phyloP scores from a whole-genome alignment of 306 rosid species.

The Psophocarpus tetragonolobus region DNA sequence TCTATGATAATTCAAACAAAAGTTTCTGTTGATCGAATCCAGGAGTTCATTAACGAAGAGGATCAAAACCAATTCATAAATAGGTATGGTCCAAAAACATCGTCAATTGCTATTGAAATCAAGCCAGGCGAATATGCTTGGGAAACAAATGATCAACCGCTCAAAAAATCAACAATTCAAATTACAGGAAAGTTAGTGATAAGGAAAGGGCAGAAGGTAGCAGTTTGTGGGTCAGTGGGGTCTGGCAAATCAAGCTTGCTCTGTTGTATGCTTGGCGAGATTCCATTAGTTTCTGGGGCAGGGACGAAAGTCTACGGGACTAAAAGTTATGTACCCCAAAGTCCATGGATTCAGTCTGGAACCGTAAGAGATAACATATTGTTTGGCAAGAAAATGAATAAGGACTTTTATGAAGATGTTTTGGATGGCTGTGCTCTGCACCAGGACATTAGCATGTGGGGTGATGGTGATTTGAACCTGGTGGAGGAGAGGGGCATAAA shows the following conservation, averaged over 20 bases:
- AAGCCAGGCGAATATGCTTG: constrained; percentile 71
- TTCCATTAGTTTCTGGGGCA: constrained; percentile 71
- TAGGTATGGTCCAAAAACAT: constrained; percentile 33
- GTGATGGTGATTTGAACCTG: constrained; percentile 63
- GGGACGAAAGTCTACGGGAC: constrained; percentile 57
- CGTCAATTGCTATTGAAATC: constrained; percentile 56
- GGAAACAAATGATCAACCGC: constrained; percentile 52
- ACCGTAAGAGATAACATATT: constrained; percentile 79
- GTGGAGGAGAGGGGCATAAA: constrained; percentile 93
- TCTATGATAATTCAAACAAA: constrained; percentile 93
- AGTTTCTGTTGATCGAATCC: constrained; percentile 74
- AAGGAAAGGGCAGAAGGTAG: constrained; percentile 74
- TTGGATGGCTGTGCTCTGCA: constrained; percentile 80
- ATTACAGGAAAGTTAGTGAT: constrained; percentile 52
- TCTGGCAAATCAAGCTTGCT: constrained; percentile 94
- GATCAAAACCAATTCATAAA: constrained; percentile 52
- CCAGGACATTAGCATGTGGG: constrained; percentile 74
- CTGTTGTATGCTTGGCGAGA: constrained; percentile 72
- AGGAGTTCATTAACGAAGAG: constrained; percentile 65
- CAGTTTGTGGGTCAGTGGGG: constrained; percentile 85
- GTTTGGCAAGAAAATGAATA: constrained; percentile 73
- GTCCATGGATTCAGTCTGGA: constrained; percentile 96
- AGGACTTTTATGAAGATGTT: constrained; percentile 58
- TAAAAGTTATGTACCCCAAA: constrained; percentile 85
- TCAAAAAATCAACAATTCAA: constrained; percentile 62